A percentile compares a stretch with the other conserved stretches of the same genome.
Conservation (phyloP, 1,139 yeast genomes). For the Candida tetrigidarum region DNA sequence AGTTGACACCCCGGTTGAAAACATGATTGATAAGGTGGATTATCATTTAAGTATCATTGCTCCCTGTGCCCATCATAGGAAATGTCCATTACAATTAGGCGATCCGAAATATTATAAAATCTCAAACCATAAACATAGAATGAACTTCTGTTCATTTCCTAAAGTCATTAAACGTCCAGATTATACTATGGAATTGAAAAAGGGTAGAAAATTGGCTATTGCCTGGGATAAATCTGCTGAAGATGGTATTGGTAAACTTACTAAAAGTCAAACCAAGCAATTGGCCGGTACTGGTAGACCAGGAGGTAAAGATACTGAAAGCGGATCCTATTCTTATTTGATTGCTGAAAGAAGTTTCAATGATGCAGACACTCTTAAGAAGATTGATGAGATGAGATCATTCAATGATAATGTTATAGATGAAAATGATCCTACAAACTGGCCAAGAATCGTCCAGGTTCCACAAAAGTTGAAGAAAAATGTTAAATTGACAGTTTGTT, state of each 20-base stretch:
- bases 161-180: constrained; percentile 78
- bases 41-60: constrained; percentile 72
- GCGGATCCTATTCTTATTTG: constrained; percentile 76
- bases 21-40: constrained; percentile 32
- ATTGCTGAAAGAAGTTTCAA: constrained; percentile 64
- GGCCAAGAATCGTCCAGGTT: constrained; percentile 76
- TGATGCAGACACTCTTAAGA: constrained; percentile 33
- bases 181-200: constrained; percentile 77
- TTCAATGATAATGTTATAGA: constrained; percentile 28
- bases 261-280: constrained; percentile 29
- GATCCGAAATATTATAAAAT: constrained; percentile 69
- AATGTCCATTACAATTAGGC: constrained; percentile 83
- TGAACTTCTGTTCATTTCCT: constrained; percentile 77
- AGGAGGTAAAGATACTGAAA: constrained; percentile 71
- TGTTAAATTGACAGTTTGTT: constrained; percentile 79
- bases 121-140: constrained; percentile 61
- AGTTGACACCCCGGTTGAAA: constrained; percentile 16
- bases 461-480: constrained; percentile 87
- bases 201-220: constrained; percentile 75
- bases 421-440: constrained; percentile 42
- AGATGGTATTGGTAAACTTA: constrained; percentile 54
- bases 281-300: constrained; percentile 74
- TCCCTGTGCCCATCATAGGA: constrained; percentile 89
- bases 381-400: constrained; percentile 39
- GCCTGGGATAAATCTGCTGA: constrained; percentile 66